These are phyloP conservation scores for Neurospora sp. DNA, from an alignment of 495 filamentous ascomycete species.

Conservation along the genomic window DNA sequence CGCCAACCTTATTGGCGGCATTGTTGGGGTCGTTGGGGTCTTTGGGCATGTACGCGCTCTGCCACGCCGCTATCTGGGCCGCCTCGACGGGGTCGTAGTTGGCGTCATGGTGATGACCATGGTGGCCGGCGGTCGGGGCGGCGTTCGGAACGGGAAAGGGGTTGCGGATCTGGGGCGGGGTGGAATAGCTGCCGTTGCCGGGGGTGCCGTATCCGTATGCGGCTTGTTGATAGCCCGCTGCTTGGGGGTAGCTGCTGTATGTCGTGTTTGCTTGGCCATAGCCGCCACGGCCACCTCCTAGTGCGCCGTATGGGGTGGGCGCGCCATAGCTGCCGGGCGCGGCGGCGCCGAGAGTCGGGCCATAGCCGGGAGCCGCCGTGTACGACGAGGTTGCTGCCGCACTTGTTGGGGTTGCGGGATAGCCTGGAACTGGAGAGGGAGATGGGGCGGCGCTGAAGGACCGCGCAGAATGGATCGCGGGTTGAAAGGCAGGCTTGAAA, in stretches of 20 bases:
- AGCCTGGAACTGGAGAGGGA: conserved; percentile 14
- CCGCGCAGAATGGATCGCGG: conserved; percentile 7
- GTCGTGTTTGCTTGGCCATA: conserved; percentile 23
- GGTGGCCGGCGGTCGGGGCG: conserved; percentile 18
- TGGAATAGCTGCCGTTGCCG: conserved; percentile 31
- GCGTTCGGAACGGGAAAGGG: conserved; percentile 64
- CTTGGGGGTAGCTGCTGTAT: conserved; percentile 37
- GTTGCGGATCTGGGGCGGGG: conserved; percentile 71
- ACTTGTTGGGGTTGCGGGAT: conserved; percentile 14
- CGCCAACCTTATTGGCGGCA: conserved; percentile 10
- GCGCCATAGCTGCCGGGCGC: conserved; percentile 29
- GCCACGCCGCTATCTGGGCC: conserved; percentile 93
- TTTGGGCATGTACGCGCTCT: conserved; percentile 72
- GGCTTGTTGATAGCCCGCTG: conserved; percentile 29
- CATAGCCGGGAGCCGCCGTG: conserved; percentile 14
- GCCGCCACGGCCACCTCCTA: conserved; percentile 20
- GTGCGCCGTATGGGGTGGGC: conserved; percentile 24
- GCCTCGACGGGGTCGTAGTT: conserved; percentile 75
- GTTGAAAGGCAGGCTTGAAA: conserved; percentile 51
- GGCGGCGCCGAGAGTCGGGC: conserved; percentile 13
- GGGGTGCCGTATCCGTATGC: conserved; percentile 19
- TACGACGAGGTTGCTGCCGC: conserved; percentile 9
- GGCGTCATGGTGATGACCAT: background rate
- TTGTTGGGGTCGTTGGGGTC: conserved; percentile 28
- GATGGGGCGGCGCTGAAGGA: conserved; percentile 12